phyloP scores from a whole-genome alignment of 1,284 basidiomycete species.

The Microbotryomycetes sp. region DNA sequence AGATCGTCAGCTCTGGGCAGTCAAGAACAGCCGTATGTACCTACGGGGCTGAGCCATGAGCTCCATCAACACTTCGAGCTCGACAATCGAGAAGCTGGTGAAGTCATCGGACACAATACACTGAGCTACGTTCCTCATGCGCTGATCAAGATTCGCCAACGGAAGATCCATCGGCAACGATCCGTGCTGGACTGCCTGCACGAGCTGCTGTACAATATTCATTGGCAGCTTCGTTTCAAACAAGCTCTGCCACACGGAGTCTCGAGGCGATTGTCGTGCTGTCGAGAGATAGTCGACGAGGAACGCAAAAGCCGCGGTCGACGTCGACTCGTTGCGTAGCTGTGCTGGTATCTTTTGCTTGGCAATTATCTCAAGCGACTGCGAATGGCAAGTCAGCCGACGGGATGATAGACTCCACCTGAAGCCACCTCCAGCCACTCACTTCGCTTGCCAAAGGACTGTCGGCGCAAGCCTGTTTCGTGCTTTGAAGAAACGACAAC shows the following conservation, averaged over 20 bases:
- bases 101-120: slow-evolving; percentile 4
- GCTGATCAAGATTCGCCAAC: slow-evolving; percentile 17
- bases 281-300: background rate
- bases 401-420: too few species aligned
- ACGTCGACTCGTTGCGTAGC: too few species aligned
- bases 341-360: too few species aligned
- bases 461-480: background rate
- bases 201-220: background rate
- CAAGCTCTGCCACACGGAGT: background rate
- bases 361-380: background rate
- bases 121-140: slow-evolving; percentile 9
- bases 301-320: background rate
- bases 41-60: slow-evolving; percentile 14
- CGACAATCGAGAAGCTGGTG: background rate
- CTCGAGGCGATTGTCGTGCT: background rate
- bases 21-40: background rate
- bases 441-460: too few species aligned
- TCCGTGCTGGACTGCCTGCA: slow-evolving; percentile 10
- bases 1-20: background rate
- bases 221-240: background rate
- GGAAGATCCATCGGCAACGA: slow-evolving; percentile 10
- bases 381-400: background rate
- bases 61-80: slow-evolving; percentile 16
- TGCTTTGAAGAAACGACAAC: background rate
- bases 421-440: too few species aligned